These are phyloP conservation scores for Pterocarpus macrocarpus DNA, from an alignment of 306 rosid genomes.

Conservation along the genomic window DNA sequence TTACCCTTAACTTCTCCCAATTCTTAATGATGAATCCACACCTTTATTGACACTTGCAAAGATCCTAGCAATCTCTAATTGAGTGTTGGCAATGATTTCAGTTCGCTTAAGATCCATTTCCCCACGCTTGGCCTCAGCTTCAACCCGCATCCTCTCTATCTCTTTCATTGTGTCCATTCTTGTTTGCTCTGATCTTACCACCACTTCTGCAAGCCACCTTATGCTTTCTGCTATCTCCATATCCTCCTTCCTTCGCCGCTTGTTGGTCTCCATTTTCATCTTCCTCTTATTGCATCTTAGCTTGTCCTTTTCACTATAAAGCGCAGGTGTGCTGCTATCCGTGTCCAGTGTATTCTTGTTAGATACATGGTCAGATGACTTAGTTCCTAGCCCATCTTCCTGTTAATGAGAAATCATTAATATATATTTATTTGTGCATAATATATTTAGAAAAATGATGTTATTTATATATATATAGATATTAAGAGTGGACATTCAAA, in stretches of 20 bases:
- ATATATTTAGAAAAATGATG: neutral
- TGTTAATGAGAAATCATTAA: conserved; percentile 38
- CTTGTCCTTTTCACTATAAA: conserved; percentile 75
- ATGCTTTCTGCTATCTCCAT: conserved; percentile 86
- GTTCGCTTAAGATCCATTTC: conserved; percentile 94
- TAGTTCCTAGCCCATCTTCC: conserved; percentile 73
- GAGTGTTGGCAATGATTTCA: conserved; percentile 92
- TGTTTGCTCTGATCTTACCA: conserved; percentile 82
- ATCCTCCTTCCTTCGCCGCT: conserved; percentile 50
- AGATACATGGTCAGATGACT: conserved; percentile 69
- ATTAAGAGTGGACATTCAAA: neutral
- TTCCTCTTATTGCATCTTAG: conserved; percentile 63
- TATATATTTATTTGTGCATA: too few species aligned
- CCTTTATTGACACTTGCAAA: conserved; percentile 75
- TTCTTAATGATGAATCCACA: conserved; percentile 89
- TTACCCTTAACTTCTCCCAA: conserved; percentile 74
- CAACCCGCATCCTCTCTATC: conserved; percentile 90
- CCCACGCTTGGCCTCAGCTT: conserved; percentile 92
- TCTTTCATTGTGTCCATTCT: conserved; percentile 92
- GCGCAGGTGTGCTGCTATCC: conserved; percentile 92
- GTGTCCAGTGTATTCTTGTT: conserved; percentile 76
- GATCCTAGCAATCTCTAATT: conserved; percentile 92
- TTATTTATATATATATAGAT: too few species aligned
- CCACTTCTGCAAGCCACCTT: conserved; percentile 93
- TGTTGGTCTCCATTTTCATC: conserved; percentile 57